Evolutionary conservation across 1,284 basidiomycete species (phyloP).

Genomic region (Trametes pubescens): DNA sequence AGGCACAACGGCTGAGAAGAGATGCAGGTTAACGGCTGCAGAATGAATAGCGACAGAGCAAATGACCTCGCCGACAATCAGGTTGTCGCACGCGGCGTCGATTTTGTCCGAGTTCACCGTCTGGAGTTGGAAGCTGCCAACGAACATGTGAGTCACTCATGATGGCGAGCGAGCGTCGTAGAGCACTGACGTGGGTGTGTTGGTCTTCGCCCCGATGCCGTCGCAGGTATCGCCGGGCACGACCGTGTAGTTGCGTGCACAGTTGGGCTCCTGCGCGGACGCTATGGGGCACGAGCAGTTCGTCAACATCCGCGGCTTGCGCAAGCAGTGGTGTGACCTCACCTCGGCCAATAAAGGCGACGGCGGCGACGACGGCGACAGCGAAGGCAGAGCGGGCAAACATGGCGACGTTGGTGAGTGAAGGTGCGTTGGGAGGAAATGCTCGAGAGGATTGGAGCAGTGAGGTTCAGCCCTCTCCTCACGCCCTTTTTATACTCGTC

Average conservation of each 20-base stretch:
- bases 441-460: slow-evolving; percentile 21
- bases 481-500: neutral
- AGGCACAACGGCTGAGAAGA: slow-evolving; percentile 25
- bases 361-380: slow-evolving; percentile 6
- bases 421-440: neutral
- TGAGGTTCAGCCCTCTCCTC: slow-evolving; percentile 1
- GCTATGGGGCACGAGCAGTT: neutral
- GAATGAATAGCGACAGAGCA: neutral
- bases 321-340: neutral
- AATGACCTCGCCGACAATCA: slow-evolving; percentile 49
- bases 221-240: slow-evolving; percentile 69
- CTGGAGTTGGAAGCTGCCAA: slow-evolving; percentile 69
- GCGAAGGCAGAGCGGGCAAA: slow-evolving; percentile 17
- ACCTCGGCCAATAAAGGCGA: slow-evolving; percentile 5
- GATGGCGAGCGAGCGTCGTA: neutral
- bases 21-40: neutral
- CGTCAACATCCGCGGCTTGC: neutral
- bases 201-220: slow-evolving; percentile 65
- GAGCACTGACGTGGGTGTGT: slow-evolving; percentile 64
- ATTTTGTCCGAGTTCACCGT: slow-evolving; percentile 60
- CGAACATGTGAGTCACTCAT: slow-evolving; percentile 42
- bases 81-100: slow-evolving; percentile 61
- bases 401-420: slow-evolving; percentile 9
- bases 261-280: slow-evolving; percentile 49
- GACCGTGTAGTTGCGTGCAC: slow-evolving; percentile 66